phyloP scores from a whole-genome alignment of 73 alveolate species.

The Paramecium sonneborni region DNA sequence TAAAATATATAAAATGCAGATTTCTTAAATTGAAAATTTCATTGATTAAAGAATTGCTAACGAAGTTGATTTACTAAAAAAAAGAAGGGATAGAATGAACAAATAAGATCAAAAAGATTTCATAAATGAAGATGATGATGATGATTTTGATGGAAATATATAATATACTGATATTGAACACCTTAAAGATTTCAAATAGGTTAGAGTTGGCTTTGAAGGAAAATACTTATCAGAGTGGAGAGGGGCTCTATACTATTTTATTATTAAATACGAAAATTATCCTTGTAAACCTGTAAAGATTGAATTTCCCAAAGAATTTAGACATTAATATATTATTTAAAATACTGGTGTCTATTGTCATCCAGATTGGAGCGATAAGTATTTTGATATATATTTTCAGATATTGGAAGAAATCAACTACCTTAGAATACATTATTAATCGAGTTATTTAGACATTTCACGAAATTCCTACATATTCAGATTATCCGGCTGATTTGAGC shows the following conservation, averaged over 20 bases:
- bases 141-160: background rate
- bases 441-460: conserved; percentile 1
- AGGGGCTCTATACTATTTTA: background rate
- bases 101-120: background rate
- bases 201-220: background rate
- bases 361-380: background rate
- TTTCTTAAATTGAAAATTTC: background rate
- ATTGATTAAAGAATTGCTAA: background rate
- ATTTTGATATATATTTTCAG: background rate
- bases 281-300: background rate
- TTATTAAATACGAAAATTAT: background rate
- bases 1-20: background rate
- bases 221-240: background rate
- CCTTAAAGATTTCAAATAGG: background rate
- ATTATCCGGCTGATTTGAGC: background rate
- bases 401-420: background rate
- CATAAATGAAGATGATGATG: background rate
- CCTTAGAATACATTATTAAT: background rate
- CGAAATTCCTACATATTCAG: background rate
- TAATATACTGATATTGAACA: background rate
- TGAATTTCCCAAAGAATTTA: background rate
- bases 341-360: background rate
- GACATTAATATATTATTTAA: background rate
- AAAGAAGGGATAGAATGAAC: background rate
- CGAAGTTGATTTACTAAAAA: background rate